Evolutionary conservation across 1,139 yeast species (phyloP), one percentile per base, ranked within the genome.

Genomic region (Eremothecium gossypii): DNA sequence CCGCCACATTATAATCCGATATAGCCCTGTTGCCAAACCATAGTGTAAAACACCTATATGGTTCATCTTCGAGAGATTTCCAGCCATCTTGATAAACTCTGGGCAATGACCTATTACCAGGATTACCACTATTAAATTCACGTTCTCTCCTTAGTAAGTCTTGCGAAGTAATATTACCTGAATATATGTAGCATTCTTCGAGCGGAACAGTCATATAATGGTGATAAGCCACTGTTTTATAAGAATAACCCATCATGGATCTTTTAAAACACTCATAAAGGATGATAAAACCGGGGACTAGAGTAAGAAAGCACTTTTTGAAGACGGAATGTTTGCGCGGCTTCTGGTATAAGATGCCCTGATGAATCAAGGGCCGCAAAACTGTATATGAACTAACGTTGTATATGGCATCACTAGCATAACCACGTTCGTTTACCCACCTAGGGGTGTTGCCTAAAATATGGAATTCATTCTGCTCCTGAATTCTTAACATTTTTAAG

Each of bases 11-110:
- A 17, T 17, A 17, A 12, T 41, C 34, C 11, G 49, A 20, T 34
- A 53, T 36, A 26, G 38, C 62, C 51, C 79, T 83, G 7, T 70
- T 70, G 0, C 93, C 93, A 60, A 83, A 76, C 95, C 95, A 86
- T 4, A 89, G 53, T 0, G 91, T 85, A 55, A 89, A 87, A 49
- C 94, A 78, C 40, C 95, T 67, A 33, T 74, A 63, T 11, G 71
- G 58, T 50, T 84, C 93, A 42, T 81, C 85, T 51, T 89, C 97
- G 6, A 76, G 68, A 1, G 93, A 81, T 50, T 71, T 73, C 89
- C 94, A 84, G 0, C 96, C 96, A 61, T 87, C 95, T 1, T 73
- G 64, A 55, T 83, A 86, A 0, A 81, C 67, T 33, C 94, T 66
- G 0, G 96, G 95, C 35, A 83, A 58, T 0, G 79, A 57, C 41